Percentiles rank a stretch among this genome's conserved stretches.
Conservation (phyloP, 371 early-diverging fungal species). For the Cokeromyces recurvatus region DNA sequence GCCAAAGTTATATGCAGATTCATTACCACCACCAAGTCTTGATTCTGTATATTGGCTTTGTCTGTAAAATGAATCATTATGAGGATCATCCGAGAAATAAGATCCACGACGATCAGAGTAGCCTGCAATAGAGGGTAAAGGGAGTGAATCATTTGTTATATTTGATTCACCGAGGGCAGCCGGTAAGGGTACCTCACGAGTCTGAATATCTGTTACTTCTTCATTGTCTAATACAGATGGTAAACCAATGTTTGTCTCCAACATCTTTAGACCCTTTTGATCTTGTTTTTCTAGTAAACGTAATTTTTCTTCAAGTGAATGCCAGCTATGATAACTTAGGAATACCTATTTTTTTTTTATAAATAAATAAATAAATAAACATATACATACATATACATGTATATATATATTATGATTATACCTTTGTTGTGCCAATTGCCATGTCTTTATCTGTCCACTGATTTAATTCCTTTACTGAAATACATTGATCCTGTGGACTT, state of each 20-base stretch:
- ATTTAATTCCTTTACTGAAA: conserved; percentile 40
- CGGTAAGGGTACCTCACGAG: background rate
- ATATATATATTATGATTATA: conserved; percentile 1
- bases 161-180: no score
- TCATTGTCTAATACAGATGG: background rate
- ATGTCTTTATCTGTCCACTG: conserved; percentile 54
- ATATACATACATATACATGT: background rate
- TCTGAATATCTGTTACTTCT: background rate
- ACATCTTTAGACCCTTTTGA: conserved; percentile 21
- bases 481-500: conserved; percentile 14
- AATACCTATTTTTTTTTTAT: conserved; percentile 45
- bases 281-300: conserved; percentile 43
- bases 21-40: background rate
- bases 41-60: conserved; percentile 6
- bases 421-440: conserved; percentile 58
- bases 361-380: no score
- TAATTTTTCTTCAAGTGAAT: conserved; percentile 58
- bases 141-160: background rate
- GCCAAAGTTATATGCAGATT: background rate
- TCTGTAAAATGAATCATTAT: background rate
- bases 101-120: background rate
- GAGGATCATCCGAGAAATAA: background rate
- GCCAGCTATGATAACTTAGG: conserved; percentile 68
- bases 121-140: background rate
- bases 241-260: background rate